A percentile compares a stretch with the other conserved stretches of the same genome.
phyloP scores from a whole-genome alignment of 768 basidiomycete genomes.

The Lyophyllum atratum region DNA sequence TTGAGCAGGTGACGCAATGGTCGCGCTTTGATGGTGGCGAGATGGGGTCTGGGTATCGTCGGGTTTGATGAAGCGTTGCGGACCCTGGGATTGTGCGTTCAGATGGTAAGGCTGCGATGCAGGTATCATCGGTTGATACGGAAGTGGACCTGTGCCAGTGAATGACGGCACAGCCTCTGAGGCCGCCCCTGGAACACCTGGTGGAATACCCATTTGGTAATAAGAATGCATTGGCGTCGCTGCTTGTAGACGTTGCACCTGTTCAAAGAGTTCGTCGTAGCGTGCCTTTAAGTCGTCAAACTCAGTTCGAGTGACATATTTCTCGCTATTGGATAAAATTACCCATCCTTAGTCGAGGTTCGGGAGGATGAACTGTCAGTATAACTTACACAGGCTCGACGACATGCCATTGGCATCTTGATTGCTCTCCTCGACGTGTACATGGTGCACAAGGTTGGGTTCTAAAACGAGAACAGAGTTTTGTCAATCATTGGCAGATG shows the following conservation, averaged over 20 bases:
- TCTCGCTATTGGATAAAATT: conserved; percentile 53
- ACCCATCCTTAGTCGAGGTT: conserved; percentile 11
- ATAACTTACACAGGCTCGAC: conserved; percentile 75
- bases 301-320: conserved; percentile 77
- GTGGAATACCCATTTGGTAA: conserved; percentile 33
- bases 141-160: conserved; percentile 23
- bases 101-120: conserved; percentile 32
- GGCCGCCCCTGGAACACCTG: conserved; percentile 29
- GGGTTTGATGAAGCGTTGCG: conserved; percentile 27
- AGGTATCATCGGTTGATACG: conserved; percentile 36
- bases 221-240: conserved; percentile 24
- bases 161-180: conserved; percentile 34
- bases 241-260: conserved; percentile 51
- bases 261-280: conserved; percentile 58
- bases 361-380: conserved; percentile 17
- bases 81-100: conserved; percentile 23
- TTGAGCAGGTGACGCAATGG: conserved; percentile 24
- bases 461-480: conserved; percentile 36
- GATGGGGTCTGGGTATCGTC: conserved; percentile 24
- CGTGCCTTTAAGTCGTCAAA: conserved; percentile 75
- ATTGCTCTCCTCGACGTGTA: conserved; percentile 75
- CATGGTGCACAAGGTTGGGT: conserved; percentile 83
- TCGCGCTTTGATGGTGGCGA: conserved; percentile 21
- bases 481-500: conserved; percentile 23
- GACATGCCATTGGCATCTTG: conserved; percentile 81